phyloP scores from a whole-genome alignment of 2,329 filamentous ascomycete genomes.

The Corniculantispora saksenae region DNA sequence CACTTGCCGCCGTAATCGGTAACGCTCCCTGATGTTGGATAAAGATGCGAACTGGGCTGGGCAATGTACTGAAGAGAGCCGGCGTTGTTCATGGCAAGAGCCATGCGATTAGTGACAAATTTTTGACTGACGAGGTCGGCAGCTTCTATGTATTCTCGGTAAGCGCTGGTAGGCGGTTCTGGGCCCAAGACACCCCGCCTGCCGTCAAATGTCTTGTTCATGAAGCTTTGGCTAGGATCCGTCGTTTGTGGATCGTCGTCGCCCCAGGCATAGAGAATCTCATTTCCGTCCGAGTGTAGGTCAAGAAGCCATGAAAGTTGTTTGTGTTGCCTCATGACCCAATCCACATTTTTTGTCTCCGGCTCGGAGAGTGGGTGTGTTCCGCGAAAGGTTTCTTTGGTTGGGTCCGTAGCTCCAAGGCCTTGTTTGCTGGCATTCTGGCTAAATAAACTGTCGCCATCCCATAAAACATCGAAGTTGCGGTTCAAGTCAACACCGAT shows the following conservation, averaged over 20 bases:
- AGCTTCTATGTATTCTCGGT: conserved; percentile 47
- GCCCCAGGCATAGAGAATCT: conserved; percentile 59
- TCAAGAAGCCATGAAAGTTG: conserved; percentile 60
- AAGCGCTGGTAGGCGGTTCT: conserved; percentile 34
- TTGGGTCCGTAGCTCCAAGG: conserved; percentile 40
- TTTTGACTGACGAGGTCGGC: conserved; percentile 38
- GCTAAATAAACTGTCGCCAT: conserved; percentile 48
- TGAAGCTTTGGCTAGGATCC: conserved; percentile 50
- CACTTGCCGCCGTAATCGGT: conserved; percentile 43
- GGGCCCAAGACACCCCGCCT: conserved; percentile 49
- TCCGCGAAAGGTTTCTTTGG: conserved; percentile 55
- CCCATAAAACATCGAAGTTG: conserved; percentile 61
- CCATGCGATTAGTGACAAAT: conserved; percentile 36
- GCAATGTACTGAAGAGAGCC: conserved; percentile 41
- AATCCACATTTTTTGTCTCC: conserved; percentile 56
- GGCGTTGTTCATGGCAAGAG: conserved; percentile 40
- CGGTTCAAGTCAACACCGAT: conserved; percentile 56
- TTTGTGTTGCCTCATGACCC: conserved; percentile 50
- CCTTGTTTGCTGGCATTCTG: conserved; percentile 39
- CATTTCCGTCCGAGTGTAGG: conserved; percentile 54
- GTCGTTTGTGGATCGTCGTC: conserved; percentile 53
- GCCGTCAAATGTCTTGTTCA: conserved; percentile 52
- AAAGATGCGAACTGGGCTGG: no score
- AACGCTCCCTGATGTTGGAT: conserved; percentile 47
- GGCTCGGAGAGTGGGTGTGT: conserved; percentile 54